Evolutionary conservation across 345 rosid genomes (phyloP), one percentile per base, ranked within the genome.

Genomic region (Arabis hirsuta): DNA sequence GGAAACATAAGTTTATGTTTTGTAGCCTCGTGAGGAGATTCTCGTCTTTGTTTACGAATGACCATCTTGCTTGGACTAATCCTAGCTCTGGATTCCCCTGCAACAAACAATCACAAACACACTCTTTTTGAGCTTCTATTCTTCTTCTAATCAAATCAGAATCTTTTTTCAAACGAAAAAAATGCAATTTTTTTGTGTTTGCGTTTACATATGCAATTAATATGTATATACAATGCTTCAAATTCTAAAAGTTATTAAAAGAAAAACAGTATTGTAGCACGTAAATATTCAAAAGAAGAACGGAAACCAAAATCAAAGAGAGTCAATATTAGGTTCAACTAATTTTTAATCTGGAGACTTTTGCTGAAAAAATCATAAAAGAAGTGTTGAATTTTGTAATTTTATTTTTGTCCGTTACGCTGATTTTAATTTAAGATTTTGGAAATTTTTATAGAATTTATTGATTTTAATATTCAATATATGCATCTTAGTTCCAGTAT

Each of bases 1-100:
- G 98, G 80, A 92, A 92, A 76, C 95, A 88, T 26, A 92, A 66
- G 63, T 92, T 90, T 64, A 92, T 79, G 85, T 92, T 92, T 69
- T 92, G 98, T 11, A 92, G 89, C 74, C 98, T 90, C 0, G 96
- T 88, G 1, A 90, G 89, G 44, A 92, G 73, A 79, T 92, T 92
- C 78, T 92, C 96, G n/a, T 92, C 97, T 80, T 87, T 88, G 87
- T 92, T 92, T 50, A 90, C 90, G 4, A 90, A 92, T 0, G 97
- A 82, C 97, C 96, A 92, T 3, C 98, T 88, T 51, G 97, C 91
- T 71, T 92, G 98, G 56, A 92, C 96, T 9, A 92, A 69, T 8
- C 91, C 98, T 31, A 92, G 52, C 22, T 92, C 89, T 27, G 92
- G 90, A 76, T 92, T 91, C 27, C 86, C 93, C 98, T 92, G 88